Base-by-base conservation (phyloP, 164 flowering plant genomes). In the Houttuynia cordata region DNA sequence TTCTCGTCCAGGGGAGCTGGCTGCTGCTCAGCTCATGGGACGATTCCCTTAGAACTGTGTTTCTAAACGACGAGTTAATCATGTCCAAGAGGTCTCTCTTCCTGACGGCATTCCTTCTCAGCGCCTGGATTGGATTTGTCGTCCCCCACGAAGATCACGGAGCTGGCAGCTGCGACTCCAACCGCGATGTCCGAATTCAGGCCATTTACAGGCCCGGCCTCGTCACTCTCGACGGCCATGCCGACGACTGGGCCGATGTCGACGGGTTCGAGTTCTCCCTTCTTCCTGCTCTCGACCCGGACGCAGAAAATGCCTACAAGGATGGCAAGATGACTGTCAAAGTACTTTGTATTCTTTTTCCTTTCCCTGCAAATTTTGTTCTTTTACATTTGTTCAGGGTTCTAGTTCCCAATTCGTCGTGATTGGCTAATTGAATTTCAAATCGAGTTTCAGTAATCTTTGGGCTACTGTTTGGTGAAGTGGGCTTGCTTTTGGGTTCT, bases 281-380 rank as follows among this genome's bases (percentile, higher is more conserved):
- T 41, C 83, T 82, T 18, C 98, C 98, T 47, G 98, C 98, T 56
- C 79, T 89, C 34, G 96, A 92, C 75, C 98, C 98, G 25, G 84
- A 89, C 70, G 76, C 66, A 18, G 98, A 89, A 13, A 70, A 89
- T 60, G 82, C 74, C 42, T 89, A 87, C 56, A 68, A 66, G 63
- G 90, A 76, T 51, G 96, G 98, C 22, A 81, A 84, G 61, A 80
- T 87, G 87, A 84, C 74, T 56, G 80, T 92, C 56, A 92, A 89
- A 95, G 98, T 84, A 24, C 10, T 56, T 39, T 51, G 20, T 12
- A 24, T 22, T 24, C 0, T 24, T 14, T 20, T 62, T 64, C 13
- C 24, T 57, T 51, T 10, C 51, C 24, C 24, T 47, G 51, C 56
- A 8, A 41, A 25, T 21, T 3, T 65, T 50, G 53, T 37, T 15